These are phyloP conservation scores for Talinum fruticosum DNA, from an alignment of 148 eudicot genomes.

Conservation along the genomic window DNA sequence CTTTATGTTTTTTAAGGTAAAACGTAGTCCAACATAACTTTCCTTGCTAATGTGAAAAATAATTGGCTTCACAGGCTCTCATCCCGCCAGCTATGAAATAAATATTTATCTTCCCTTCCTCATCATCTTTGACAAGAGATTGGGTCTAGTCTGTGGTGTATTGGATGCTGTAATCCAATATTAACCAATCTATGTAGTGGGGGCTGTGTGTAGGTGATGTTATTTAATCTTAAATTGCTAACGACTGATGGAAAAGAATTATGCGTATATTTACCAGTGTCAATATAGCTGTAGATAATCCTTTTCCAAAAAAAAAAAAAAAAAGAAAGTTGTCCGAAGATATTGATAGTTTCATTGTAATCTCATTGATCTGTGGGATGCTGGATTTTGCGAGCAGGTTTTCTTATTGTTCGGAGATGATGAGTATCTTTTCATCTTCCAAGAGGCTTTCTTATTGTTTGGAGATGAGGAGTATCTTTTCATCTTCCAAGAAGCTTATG, in stretches of 20 bases:
- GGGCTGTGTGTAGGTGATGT: conserved; percentile 2
- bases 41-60: conserved; percentile 8
- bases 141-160: not conserved
- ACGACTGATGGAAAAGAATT: not conserved
- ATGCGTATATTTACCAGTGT: not conserved
- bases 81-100: not conserved
- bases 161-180: not conserved
- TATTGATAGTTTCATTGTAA: not conserved
- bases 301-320: too few relatives aligned
- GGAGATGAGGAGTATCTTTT: conserved; percentile 97
- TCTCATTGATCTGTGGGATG: not conserved
- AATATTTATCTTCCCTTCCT: not conserved
- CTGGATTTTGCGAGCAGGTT: not conserved
- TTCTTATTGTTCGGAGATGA: too few relatives aligned
- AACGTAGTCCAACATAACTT: not conserved
- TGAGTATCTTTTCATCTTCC: too few relatives aligned
- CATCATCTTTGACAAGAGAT: not conserved
- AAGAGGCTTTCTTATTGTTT: conserved; percentile 88
- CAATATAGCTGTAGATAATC: not conserved
- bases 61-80: not conserved
- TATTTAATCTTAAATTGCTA: not conserved
- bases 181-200: not conserved
- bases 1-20: not conserved
- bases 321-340: too few relatives aligned
- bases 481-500: conserved; percentile 96